Evolutionary conservation across 2,329 filamentous ascomycete genomes (phyloP).

Genomic region (Achaetomium macrosporum): DNA sequence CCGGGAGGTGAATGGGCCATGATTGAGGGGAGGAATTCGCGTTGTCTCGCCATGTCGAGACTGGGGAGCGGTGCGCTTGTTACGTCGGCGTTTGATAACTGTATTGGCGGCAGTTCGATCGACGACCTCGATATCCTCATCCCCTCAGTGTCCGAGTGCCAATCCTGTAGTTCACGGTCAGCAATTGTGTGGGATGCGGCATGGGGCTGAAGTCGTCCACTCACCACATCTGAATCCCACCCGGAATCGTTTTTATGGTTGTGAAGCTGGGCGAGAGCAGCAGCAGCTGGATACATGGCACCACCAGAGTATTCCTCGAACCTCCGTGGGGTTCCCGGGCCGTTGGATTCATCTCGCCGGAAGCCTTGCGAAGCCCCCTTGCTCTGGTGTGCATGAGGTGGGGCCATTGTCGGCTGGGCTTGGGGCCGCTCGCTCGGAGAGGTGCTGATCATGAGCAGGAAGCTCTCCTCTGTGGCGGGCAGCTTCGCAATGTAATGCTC

Average conservation of each 20-base stretch:
- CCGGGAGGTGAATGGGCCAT: conserved; percentile 75
- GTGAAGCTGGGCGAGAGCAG: conserved; percentile 76
- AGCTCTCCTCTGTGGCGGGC: conserved; percentile 96
- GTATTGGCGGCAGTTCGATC: conserved; percentile 68
- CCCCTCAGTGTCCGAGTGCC: conserved; percentile 65
- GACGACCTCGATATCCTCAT: conserved; percentile 58
- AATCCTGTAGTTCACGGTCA: conserved; percentile 46
- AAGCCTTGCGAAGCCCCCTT: conserved; percentile 58
- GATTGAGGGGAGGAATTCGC: conserved; percentile 78
- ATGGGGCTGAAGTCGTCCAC: conserved; percentile 29
- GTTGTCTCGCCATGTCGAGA: conserved; percentile 54
- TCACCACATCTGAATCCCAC: conserved; percentile 72
- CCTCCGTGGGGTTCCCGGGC: conserved; percentile 61
- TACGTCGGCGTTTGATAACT: conserved; percentile 51
- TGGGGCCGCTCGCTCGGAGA: conserved; percentile 51
- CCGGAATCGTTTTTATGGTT: conserved; percentile 70
- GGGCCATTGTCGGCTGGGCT: conserved; percentile 31
- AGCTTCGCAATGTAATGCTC: conserved; percentile 98
- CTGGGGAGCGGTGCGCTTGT: conserved; percentile 69
- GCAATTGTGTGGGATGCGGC: background rate
- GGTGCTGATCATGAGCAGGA: conserved; percentile 90
- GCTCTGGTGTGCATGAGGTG: conserved; percentile 26
- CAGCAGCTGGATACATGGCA: conserved; percentile 66
- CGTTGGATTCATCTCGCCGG: conserved; percentile 60
- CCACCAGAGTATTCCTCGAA: conserved; percentile 64